phyloP scores from a whole-genome alignment of 2,329 filamentous ascomycete species.

The Incumbomyces lentus region DNA sequence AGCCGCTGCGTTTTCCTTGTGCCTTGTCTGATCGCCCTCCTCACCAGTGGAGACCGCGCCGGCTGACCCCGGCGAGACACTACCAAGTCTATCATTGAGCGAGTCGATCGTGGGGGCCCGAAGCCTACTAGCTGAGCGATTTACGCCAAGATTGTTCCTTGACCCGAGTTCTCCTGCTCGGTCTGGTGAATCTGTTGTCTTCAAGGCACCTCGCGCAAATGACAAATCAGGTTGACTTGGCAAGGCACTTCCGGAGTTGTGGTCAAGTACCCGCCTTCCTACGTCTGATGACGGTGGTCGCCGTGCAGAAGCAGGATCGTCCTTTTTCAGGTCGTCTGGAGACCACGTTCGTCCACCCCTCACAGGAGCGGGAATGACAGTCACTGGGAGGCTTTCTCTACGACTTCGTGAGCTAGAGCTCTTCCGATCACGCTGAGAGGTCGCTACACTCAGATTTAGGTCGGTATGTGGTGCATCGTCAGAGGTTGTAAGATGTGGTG shows the following conservation, averaged over 20 bases:
- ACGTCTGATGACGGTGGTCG: not conserved
- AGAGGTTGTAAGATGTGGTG: conserved; percentile 46
- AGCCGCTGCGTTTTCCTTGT: not conserved
- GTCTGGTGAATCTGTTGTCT: conserved; percentile 7
- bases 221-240: no score
- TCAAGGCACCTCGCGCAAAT: conserved; percentile 11
- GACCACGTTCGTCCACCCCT: conserved; percentile 45
- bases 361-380: conserved; percentile 50
- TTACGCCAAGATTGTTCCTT: not conserved
- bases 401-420: not conserved
- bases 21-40: not conserved
- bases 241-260: no score
- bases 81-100: conserved; percentile 3
- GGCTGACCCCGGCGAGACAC: not conserved
- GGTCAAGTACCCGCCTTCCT: not conserved
- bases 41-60: not conserved
- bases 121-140: not conserved
- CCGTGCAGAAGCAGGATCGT: not conserved
- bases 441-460: not conserved
- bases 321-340: conserved; percentile 28
- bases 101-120: conserved; percentile 3
- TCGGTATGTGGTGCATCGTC: conserved; percentile 14
- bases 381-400: conserved; percentile 28
- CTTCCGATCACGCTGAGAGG: not conserved
- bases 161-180: conserved; percentile 2